These are phyloP conservation scores for Globisporangium abappressorium DNA, from an alignment of 352 stramenopile species.

Conservation along the genomic window DNA sequence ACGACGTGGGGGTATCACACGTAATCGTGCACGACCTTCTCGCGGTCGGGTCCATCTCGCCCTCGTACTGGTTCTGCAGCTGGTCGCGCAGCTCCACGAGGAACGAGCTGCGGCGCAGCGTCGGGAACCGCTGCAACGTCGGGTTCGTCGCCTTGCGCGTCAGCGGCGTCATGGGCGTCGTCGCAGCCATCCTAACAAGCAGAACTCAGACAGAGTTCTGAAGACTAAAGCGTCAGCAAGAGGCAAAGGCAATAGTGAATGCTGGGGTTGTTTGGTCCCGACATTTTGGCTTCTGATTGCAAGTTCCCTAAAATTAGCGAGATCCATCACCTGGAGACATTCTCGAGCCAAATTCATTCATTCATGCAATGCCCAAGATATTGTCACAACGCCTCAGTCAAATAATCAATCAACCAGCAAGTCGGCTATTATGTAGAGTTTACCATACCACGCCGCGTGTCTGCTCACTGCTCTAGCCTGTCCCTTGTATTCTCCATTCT, in stretches of 20 bases:
- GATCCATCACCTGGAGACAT: not conserved
- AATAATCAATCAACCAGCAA: not conserved
- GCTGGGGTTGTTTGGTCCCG: not conserved
- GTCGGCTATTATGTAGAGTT: conserved; percentile 9
- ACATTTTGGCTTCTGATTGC: not conserved
- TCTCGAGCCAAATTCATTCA: not conserved
- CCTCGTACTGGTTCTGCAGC: conserved; percentile 37
- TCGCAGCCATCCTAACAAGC: not conserved
- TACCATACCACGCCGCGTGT: conserved; percentile 1
- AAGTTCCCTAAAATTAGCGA: not conserved
- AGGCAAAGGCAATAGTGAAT: not conserved
- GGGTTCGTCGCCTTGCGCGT: conserved; percentile 19
- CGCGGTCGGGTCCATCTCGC: conserved; percentile 61
- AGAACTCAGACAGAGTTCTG: not conserved
- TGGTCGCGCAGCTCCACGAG: conserved; percentile 62
- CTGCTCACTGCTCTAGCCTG: not conserved
- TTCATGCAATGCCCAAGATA: not conserved
- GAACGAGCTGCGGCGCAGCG: conserved; percentile 36
- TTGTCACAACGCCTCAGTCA: not conserved
- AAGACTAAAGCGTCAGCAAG: not conserved
- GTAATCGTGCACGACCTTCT: conserved; percentile 69
- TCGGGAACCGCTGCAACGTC: conserved; percentile 32
- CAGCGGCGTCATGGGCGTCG: conserved; percentile 5
- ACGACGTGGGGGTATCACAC: conserved; percentile 71
- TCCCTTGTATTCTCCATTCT: not conserved